phyloP scores from a whole-genome alignment of 495 filamentous ascomycete species.

The Lasiosphaeria miniovina region DNA sequence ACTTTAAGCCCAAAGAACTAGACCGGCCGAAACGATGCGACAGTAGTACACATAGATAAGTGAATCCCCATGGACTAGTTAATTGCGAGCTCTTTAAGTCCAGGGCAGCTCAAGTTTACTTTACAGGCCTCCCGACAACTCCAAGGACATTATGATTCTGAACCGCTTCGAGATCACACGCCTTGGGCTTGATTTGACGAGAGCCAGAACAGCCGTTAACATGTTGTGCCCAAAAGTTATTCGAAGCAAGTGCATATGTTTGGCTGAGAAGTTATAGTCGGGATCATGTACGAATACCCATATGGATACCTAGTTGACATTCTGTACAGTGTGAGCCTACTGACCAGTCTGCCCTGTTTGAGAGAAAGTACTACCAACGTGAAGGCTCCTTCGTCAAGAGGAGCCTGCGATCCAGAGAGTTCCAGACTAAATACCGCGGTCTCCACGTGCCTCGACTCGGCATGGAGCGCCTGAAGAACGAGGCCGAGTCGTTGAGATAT shows the following conservation, averaged over 20 bases:
- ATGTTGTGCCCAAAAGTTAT: neutral
- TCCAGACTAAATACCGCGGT: neutral
- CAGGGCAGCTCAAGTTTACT: neutral
- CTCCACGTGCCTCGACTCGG: neutral
- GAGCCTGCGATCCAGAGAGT: constrained; percentile 7
- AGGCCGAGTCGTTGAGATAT: neutral
- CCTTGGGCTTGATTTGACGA: neutral
- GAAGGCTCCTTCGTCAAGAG: constrained; percentile 6
- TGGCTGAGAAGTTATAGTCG: neutral
- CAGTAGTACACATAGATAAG: too few species aligned
- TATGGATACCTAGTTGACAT: too few species aligned
- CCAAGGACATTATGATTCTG: neutral
- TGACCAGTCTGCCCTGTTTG: neutral
- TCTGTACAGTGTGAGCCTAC: too few species aligned
- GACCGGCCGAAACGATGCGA: too few species aligned
- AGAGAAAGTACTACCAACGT: constrained; percentile 6
- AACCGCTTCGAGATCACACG: neutral
- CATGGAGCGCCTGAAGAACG: constrained; percentile 8
- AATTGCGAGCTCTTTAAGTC: neutral
- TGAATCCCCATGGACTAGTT: too few species aligned
- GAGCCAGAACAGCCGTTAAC: neutral
- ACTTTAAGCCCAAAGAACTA: too few species aligned
- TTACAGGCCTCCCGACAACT: neutral
- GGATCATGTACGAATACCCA: too few species aligned
- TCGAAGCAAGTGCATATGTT: neutral